Evolutionary conservation across 371 early-diverging fungal genomes (phyloP).

Genomic region (Mortierella sp.): DNA sequence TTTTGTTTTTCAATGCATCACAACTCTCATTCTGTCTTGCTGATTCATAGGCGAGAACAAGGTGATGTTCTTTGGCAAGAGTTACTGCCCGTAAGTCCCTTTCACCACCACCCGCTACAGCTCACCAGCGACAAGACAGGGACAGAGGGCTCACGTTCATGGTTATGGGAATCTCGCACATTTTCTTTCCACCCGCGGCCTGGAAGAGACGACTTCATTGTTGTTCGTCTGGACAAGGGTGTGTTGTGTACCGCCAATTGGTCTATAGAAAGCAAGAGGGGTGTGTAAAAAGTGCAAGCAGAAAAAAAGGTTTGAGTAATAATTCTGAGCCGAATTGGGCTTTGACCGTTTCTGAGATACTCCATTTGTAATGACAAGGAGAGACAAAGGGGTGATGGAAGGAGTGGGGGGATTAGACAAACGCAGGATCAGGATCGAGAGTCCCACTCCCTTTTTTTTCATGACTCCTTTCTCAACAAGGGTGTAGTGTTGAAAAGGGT

Average conservation of each 20-base stretch:
- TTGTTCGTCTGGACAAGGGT: background rate
- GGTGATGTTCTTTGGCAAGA: slow-evolving; percentile 57
- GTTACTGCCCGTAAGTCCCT: slow-evolving; percentile 51
- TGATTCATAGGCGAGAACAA: slow-evolving; percentile 42
- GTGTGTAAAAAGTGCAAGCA: background rate
- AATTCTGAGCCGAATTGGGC: slow-evolving; percentile 12
- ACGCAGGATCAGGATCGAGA: background rate
- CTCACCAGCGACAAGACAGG: background rate
- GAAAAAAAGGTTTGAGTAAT: background rate
- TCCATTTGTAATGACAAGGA: background rate
- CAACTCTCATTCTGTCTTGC: background rate
- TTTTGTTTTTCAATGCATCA: background rate
- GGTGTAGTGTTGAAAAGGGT: background rate
- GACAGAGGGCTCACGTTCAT: background rate
- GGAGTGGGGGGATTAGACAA: background rate
- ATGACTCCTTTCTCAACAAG: background rate
- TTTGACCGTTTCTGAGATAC: background rate
- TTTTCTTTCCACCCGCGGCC: background rate
- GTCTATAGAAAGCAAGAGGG: background rate
- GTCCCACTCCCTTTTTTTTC: background rate
- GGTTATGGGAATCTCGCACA: background rate
- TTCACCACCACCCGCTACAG: background rate
- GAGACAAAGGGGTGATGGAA: background rate
- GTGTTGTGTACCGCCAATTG: background rate
- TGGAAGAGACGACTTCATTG: background rate